Evolutionary conservation across 2,329 filamentous ascomycete genomes (phyloP), one percentile per base, ranked within the genome.

Genomic region (Paraphoma sp.): DNA sequence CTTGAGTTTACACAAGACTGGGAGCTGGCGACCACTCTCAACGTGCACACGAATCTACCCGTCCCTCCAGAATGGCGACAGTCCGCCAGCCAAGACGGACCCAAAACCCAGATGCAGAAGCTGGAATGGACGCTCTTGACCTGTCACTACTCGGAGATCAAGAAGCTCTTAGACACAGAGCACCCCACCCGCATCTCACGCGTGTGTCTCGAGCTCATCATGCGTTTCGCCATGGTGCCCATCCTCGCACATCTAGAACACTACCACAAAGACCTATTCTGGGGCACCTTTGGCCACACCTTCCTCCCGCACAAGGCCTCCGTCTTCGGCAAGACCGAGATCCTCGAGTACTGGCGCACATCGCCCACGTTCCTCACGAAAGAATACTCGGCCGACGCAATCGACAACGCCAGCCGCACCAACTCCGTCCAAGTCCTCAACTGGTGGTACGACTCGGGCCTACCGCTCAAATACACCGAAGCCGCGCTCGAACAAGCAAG

Each of bases 271-370:
- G 86, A 96, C 57, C 86, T 97, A 3, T 95, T 96, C 79, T 93
- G 90, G 84, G 87, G 89, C 2, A 95, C 93, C 30, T 93, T 93
- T 71, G 91, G 91, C 45, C 83, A 88, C 51, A 91, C 91, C 43
- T 89, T 93, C 44, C 84, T 97, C 2, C 92, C 93, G 0, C 93
- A 92, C 64, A 95, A 95, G 72, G 93, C 93, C 0, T 96, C 92
- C 1, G 90, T 93, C 60, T 97, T 95, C 72, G 92, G 91, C 45
- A 89, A 91, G 49, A 88, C 87, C 1, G 90, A 93, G 57, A 90
- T 98, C 31, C 81, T 98, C 8, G 91, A 95, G 61, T 97, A 93
- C 86, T 98, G 94, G 94, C 88, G 88, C 48, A 90, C 89, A 31
- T 93, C 91, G 12, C 87, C 89, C 0, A 91, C 89, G 11, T 94